Conservation (phyloP, 1,284 basidiomycete genomes). For the Neolentinus lepideus region DNA sequence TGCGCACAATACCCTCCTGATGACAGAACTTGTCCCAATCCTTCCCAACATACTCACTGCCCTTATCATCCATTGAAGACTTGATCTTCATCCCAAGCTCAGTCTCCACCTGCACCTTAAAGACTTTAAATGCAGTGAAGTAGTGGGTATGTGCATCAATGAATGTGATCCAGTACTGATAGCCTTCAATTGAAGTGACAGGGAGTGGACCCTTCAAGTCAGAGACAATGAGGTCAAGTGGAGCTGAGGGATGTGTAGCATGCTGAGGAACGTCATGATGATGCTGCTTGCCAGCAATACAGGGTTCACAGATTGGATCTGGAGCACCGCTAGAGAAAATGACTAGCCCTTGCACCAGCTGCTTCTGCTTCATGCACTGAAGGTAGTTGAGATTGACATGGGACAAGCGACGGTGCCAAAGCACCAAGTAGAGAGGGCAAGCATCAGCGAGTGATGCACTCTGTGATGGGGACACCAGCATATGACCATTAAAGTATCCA, state of each 20-base stretch:
- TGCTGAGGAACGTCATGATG: conserved; percentile 13
- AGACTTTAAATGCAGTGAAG: conserved; percentile 21
- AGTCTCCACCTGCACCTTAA: conserved; percentile 23
- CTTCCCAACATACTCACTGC: conserved; percentile 20
- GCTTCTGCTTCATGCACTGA: no score
- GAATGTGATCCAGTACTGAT: conserved; percentile 26
- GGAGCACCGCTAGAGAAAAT: conserved; percentile 8
- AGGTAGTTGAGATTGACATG: no score
- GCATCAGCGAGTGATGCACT: no score
- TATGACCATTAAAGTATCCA: no score
- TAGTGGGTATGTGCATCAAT: conserved; percentile 23
- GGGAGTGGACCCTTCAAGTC: conserved; percentile 27
- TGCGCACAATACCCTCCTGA: conserved; percentile 18
- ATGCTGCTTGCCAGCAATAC: conserved; percentile 16
- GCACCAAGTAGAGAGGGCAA: no score
- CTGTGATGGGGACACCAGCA: no score
- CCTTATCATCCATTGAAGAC: conserved; percentile 22
- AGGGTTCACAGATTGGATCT: conserved; percentile 15
- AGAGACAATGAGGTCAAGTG: conserved; percentile 24
- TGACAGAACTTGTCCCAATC: conserved; percentile 14
- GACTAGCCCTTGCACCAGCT: no score
- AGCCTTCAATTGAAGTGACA: conserved; percentile 16
- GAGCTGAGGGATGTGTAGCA: conserved; percentile 4
- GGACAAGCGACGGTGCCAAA: no score
- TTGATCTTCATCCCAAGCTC: conserved; percentile 19